A percentile compares a stretch with the other conserved stretches of the same genome.
These are phyloP conservation scores for Avena eriantha DNA, from an alignment of 176 grass and related monocot genomes.

Conservation along the genomic window DNA sequence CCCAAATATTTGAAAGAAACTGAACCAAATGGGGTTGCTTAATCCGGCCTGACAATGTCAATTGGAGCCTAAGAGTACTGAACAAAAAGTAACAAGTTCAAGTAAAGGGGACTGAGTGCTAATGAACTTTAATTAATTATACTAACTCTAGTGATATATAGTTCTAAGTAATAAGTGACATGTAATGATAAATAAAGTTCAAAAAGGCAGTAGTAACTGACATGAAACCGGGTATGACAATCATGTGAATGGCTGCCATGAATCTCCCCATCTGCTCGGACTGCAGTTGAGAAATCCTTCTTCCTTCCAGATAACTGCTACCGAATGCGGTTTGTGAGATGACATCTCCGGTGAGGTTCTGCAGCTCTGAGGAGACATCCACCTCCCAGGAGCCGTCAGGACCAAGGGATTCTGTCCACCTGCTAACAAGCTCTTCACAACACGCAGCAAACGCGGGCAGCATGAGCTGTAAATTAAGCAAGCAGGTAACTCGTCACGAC, in stretches of 20 bases:
- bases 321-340: slow-evolving; percentile 76
- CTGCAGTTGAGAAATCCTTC: slow-evolving; percentile 66
- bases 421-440: slow-evolving; percentile 52
- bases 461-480: slow-evolving; percentile 54
- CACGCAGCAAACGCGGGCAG: slow-evolving; percentile 68
- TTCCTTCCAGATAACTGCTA: slow-evolving; percentile 69
- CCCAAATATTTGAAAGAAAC: neutral
- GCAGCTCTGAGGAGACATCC: slow-evolving; percentile 60
- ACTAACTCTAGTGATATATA: no score
- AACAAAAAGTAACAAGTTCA: neutral
- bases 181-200: neutral
- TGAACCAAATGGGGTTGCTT: neutral
- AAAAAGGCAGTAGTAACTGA: neutral
- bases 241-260: slow-evolving; percentile 22
- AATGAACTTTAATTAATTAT: neutral
- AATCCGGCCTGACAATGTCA: neutral
- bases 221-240: slow-evolving; percentile 58
- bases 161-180: slow-evolving; percentile 20
- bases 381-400: slow-evolving; percentile 49
- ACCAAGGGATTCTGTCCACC: slow-evolving; percentile 54
- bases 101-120: neutral
- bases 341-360: slow-evolving; percentile 71
- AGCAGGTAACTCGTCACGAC: neutral
- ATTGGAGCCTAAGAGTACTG: neutral
- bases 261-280: slow-evolving; percentile 40